Base-by-base conservation (phyloP, 2,329 filamentous ascomycete species). In the Fusarium clavum region DNA sequence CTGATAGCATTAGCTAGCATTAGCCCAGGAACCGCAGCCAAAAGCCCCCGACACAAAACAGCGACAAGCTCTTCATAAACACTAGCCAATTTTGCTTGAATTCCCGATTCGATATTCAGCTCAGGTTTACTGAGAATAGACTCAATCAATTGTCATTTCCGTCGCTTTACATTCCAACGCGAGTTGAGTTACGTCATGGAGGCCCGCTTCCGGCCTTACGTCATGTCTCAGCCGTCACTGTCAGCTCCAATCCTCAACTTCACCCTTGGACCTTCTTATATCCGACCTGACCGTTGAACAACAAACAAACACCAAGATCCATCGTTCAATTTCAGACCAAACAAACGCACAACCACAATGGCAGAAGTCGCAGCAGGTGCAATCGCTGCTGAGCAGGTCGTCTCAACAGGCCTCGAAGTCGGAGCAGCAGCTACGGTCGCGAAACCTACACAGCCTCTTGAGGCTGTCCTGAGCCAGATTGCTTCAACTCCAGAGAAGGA, bases 301-400 rank as follows among this genome's bases (percentile, higher is more conserved):
- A 41, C 30, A 41, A 24, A 41, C 58, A 24, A 45, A 34, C 29
- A 44, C 38, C 34, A n/a, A 38, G 16, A 38, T 12, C 34, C 3
- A n/a, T n/a, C 34, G 6, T 10, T 10, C 10, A 22, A 3, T 8
- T 18, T 13, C 5, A 16, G 2, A 27, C 12, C 8, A 24, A 18
- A 25, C 9, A 11, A 20, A 40, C 43, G 8, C 3, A 30, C 5
- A 22, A 7, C 2, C 11, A 43, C 18, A 34, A 73, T 73, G 70
- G 70, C 70, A 40, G 70, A 73, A 58, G 25, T 73, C 9, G 70
- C 70, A 61, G 70, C 64, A 34, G 70, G 70, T 52, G 70, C 34
- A 1, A 34, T 73, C 6, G 67, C 67, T 12, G 64, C 34, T 4
- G 70, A 73, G n/a, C 70, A 73, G n/a, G 38, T 71, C 22, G 32